Evolutionary conservation across 2,329 filamentous ascomycete genomes (phyloP).

Genomic region (Calonectria ilicicola): DNA sequence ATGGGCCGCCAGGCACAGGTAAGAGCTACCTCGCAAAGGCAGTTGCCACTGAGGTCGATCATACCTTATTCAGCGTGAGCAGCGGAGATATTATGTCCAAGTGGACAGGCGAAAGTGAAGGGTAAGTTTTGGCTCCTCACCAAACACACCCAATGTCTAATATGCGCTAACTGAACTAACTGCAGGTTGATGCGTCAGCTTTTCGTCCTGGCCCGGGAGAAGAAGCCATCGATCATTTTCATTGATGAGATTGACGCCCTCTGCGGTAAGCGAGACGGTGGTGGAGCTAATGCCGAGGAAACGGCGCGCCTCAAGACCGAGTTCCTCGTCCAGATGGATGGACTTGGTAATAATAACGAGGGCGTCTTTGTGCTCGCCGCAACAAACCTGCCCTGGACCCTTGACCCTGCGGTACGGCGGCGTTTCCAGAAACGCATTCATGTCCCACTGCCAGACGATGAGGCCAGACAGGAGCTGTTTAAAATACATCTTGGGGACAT

Average conservation of each 20-base stretch:
- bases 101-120: slow-evolving; percentile 17
- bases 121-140: not conserved
- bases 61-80: slow-evolving; percentile 21
- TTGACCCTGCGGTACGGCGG: slow-evolving; percentile 18
- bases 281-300: not conserved
- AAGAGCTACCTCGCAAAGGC: slow-evolving; percentile 27
- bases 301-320: slow-evolving; percentile 19
- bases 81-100: slow-evolving; percentile 21
- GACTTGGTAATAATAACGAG: slow-evolving; percentile 13
- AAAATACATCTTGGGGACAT: slow-evolving; percentile 23
- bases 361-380: slow-evolving; percentile 24
- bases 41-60: slow-evolving; percentile 18
- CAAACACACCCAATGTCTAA: not conserved
- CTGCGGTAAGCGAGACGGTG: slow-evolving; percentile 12
- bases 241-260: slow-evolving; percentile 28
- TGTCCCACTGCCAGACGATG: slow-evolving; percentile 20
- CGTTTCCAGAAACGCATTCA: slow-evolving; percentile 28
- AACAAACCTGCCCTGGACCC: slow-evolving; percentile 23
- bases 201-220: slow-evolving; percentile 21
- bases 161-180: no score
- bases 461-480: slow-evolving; percentile 14
- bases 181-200: slow-evolving; percentile 21
- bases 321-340: slow-evolving; percentile 28
- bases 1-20: slow-evolving; percentile 24
- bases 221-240: slow-evolving; percentile 28